A percentile compares a stretch with the other conserved stretches of the same genome.
Evolutionary conservation across 2,329 filamentous ascomycete genomes (phyloP).

Genomic region (Phoma sp.): DNA sequence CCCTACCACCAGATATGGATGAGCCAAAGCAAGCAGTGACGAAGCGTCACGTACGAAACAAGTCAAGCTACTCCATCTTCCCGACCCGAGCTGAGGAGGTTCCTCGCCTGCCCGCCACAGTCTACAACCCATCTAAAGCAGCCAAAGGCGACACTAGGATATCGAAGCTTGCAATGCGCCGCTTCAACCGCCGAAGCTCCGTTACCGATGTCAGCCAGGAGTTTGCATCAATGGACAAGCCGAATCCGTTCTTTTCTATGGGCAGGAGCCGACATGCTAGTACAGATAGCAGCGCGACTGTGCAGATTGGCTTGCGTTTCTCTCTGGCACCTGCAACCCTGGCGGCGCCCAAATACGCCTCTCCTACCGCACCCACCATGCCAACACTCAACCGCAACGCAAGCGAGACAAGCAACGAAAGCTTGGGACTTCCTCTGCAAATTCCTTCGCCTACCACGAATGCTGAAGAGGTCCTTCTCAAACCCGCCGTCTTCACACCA

Average conservation of each 20-base stretch:
- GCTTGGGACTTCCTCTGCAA: conserved; percentile 42
- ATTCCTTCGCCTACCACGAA: conserved; percentile 26
- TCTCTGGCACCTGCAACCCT: conserved; percentile 56
- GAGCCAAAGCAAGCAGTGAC: conserved; percentile 25
- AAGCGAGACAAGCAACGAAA: conserved; percentile 35
- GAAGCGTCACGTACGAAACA: conserved; percentile 32
- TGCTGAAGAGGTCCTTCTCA: conserved; percentile 21
- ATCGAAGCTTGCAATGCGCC: conserved; percentile 40
- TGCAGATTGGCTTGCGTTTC: conserved; percentile 73
- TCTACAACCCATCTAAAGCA: conserved; percentile 42
- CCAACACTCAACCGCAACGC: conserved; percentile 32
- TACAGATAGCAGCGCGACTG: conserved; percentile 68
- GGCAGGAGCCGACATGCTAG: conserved; percentile 48
- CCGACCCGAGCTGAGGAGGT: conserved; percentile 48
- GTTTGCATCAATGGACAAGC: conserved; percentile 46
- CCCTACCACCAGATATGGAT: conserved; percentile 39
- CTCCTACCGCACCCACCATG: conserved; percentile 13
- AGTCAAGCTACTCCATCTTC: conserved; percentile 48
- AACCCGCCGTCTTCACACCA: conserved; percentile 29
- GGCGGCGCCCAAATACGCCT: conserved; percentile 38
- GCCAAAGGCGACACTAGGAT: conserved; percentile 24
- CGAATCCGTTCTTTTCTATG: conserved; percentile 47
- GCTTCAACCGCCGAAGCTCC: conserved; percentile 42
- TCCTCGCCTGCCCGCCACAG: conserved; percentile 47
- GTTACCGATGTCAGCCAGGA: conserved; percentile 47